These are phyloP conservation scores for Platanthera zijinensis DNA, from an alignment of 106 monocot genomes.

Conservation along the genomic window DNA sequence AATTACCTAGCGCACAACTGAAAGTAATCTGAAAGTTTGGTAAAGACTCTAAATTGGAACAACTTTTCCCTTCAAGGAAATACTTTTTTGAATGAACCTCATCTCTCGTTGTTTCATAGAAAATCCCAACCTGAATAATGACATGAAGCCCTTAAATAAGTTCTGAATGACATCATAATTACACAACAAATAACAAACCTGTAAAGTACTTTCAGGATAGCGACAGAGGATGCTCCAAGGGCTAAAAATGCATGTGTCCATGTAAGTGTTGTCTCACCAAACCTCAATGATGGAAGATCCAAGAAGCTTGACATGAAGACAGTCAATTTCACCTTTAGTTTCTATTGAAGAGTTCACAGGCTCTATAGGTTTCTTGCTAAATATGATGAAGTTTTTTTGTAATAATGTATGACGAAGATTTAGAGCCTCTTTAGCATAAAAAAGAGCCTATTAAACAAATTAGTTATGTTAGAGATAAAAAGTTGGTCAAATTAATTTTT, in stretches of 20 bases:
- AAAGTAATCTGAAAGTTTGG: constrained; percentile 46
- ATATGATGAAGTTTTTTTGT: too few species aligned
- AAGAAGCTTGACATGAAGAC: too few species aligned
- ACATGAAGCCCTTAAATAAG: background rate
- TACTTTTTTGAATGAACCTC: constrained; percentile 52
- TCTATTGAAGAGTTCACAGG: too few species aligned
- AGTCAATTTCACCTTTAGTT: too few species aligned
- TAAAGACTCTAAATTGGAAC: constrained; percentile 40
- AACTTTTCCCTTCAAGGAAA: constrained; percentile 49
- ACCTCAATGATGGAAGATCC: background rate
- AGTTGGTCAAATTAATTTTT: background rate
- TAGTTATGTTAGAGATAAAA: background rate
- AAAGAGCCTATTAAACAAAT: too few species aligned
- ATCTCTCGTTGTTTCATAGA: constrained; percentile 63
- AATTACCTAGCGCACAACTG: constrained; percentile 50
- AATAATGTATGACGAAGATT: too few species aligned
- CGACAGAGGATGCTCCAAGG: constrained; percentile 67
- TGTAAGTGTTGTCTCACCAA: constrained; percentile 33
- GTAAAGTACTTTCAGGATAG: constrained; percentile 81
- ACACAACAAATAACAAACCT: constrained; percentile 27
- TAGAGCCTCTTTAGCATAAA: too few species aligned
- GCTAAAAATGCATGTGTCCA: constrained; percentile 33
- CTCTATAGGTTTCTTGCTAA: too few species aligned
- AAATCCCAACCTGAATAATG: constrained; percentile 40
- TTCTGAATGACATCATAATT: background rate